Conservation (phyloP, 1,139 yeast genomes). For the Pichia sp. region DNA sequence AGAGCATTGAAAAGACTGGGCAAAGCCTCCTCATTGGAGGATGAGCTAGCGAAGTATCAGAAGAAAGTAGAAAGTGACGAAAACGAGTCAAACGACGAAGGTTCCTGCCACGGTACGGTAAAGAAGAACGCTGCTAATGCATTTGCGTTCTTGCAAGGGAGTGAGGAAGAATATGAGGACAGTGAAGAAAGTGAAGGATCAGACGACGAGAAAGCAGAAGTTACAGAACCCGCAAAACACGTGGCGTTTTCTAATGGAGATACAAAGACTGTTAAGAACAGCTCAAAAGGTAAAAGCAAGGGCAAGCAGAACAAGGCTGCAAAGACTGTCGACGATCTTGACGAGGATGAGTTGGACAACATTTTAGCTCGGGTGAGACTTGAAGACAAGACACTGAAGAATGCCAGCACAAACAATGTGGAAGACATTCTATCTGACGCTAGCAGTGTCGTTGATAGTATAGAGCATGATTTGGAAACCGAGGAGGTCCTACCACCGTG, state of each 20-base stretch:
- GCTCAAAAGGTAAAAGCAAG: neutral
- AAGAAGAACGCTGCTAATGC: slow-evolving; percentile 38
- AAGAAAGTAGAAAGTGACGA: slow-evolving; percentile 16
- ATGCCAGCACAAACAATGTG: slow-evolving; percentile 20
- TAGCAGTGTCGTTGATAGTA: slow-evolving; percentile 17
- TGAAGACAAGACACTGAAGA: slow-evolving; percentile 12
- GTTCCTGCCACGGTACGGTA: neutral
- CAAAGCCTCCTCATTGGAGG: slow-evolving; percentile 36
- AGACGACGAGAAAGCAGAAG: slow-evolving; percentile 1
- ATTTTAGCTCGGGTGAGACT: slow-evolving; percentile 17
- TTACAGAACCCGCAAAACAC: slow-evolving; percentile 4
- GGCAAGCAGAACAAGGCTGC: slow-evolving; percentile 13
- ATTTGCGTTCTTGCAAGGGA: slow-evolving; percentile 49
- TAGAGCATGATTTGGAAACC: slow-evolving; percentile 21
- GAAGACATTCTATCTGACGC: slow-evolving; percentile 8
- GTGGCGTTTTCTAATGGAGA: slow-evolving; percentile 21
- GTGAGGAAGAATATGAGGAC: slow-evolving; percentile 36
- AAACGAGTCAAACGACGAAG: slow-evolving; percentile 17
- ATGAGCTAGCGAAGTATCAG: slow-evolving; percentile 29
- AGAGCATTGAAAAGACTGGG: slow-evolving; percentile 57
- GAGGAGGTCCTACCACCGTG: slow-evolving; percentile 30
- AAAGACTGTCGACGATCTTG: slow-evolving; percentile 20
- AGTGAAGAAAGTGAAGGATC: slow-evolving; percentile 22
- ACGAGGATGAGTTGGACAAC: slow-evolving; percentile 21
- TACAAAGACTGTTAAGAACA: neutral